Base-by-base conservation (phyloP, 192 early-diverging fungal genomes). In the Rhizophagus sp. region DNA sequence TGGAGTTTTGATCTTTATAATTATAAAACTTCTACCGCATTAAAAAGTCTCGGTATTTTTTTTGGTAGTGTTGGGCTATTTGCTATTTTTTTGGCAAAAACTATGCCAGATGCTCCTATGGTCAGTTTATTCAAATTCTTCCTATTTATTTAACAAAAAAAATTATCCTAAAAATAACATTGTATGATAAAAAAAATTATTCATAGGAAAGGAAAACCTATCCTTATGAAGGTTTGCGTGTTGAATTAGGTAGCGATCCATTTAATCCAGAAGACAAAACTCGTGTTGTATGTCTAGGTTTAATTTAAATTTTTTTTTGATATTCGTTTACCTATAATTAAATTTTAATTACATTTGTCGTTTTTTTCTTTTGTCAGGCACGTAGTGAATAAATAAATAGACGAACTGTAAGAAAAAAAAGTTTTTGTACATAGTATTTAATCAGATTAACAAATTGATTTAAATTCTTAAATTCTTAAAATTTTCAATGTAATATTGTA, bases 191-290 rank as follows among this genome's bases (percentile, higher is more conserved):
- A 33, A n/a, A 27, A n/a, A 65, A n/a, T 33, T 11, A 66, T 33
- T 41, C 5, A n/a, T 30, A 75, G 73, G 25, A 17, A 22, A 25
- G 3, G 5, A 75, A 36, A 36, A 27, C 47, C 12, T 75, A 62
- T 62, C 73, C 73, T 34, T 75, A 62, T 34, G 73, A 75, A 33
- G 50, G 50, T n/a, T 61, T 75, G 39, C 73, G 73, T 61, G 27
- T 75, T 75, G 73, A 75, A 75, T 62, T 75, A 27, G 73, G 73
- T 17, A 17, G 52, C 4, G 57, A 75, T 33, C 27, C 73, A 12
- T 11, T 27, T 39, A 36, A 39, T 61, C 73, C 36, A 30, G 36
- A 69, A 30, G 67, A 69, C 30, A 36, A 36, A 39, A 34, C 15
- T 36, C 24, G 0, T 30, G 36, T n/a, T 9, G 67, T 69, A 69